Conservation (phyloP, 1,139 yeast genomes). For the Debaryomyces coudertii region DNA sequence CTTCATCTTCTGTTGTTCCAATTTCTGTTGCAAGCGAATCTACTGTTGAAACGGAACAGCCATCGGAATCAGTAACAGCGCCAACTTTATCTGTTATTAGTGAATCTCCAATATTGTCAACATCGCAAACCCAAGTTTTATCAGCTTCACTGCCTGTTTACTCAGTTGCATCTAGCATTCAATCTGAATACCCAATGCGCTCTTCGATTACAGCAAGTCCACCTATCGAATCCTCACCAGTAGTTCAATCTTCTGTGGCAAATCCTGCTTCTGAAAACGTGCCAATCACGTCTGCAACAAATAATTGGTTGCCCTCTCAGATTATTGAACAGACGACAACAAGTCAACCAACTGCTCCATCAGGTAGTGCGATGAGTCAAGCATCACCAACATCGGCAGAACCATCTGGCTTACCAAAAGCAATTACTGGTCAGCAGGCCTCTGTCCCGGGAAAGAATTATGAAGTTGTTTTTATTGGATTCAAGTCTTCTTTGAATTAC, state of each 20-base stretch:
- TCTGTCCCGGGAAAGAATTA: slow-evolving; percentile 52
- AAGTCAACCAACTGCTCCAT: slow-evolving; percentile 34
- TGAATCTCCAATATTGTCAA: neutral
- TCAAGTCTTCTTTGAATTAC: slow-evolving; percentile 66
- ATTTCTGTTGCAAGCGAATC: slow-evolving; percentile 1
- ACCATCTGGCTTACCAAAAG: slow-evolving; percentile 66
- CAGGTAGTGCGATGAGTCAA: slow-evolving; percentile 32
- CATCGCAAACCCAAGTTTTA: neutral
- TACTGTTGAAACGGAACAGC: neutral
- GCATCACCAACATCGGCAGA: slow-evolving; percentile 36
- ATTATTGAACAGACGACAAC: slow-evolving; percentile 39
- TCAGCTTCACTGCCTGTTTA: neutral
- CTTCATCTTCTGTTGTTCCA: neutral
- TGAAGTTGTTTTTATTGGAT: slow-evolving; percentile 67
- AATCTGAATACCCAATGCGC: slow-evolving; percentile 3
- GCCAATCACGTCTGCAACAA: slow-evolving; percentile 22
- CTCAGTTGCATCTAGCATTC: neutral
- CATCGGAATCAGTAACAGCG: slow-evolving; percentile 6
- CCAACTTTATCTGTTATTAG: slow-evolving; percentile 2
- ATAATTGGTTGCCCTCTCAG: slow-evolving; percentile 54
- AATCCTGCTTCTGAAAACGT: slow-evolving; percentile 11
- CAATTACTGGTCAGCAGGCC: slow-evolving; percentile 59
- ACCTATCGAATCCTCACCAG: neutral
- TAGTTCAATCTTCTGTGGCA: slow-evolving; percentile 4
- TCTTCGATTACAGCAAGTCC: slow-evolving; percentile 7